Conservation (phyloP, 1,284 basidiomycete species). For the Somion occarium region DNA sequence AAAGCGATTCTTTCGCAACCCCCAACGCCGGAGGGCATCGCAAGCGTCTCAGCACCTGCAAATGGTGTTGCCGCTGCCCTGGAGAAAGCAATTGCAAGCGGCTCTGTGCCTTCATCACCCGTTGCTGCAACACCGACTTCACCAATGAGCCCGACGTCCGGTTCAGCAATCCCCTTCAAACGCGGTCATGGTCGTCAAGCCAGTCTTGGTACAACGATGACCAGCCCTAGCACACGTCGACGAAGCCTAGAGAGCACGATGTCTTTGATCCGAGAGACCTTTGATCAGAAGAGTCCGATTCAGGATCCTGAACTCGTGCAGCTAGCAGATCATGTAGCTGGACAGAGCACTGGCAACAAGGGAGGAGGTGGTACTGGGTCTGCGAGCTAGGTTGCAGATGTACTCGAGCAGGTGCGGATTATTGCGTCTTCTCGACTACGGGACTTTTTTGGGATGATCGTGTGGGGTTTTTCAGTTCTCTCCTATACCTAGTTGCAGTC, state of each 20-base stretch:
- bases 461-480: neutral
- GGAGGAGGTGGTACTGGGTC: neutral
- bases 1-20: slow-evolving; percentile 53
- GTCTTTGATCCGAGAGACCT: slow-evolving; percentile 88
- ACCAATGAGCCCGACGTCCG: slow-evolving; percentile 26
- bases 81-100: slow-evolving; percentile 42
- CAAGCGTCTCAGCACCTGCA: slow-evolving; percentile 42
- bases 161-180: slow-evolving; percentile 45
- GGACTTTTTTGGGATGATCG: neutral
- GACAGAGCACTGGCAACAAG: neutral
- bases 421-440: no score
- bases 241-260: slow-evolving; percentile 95
- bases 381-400: no score
- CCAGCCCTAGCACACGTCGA: slow-evolving; percentile 88
- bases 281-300: slow-evolving; percentile 40
- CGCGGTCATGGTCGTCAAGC: slow-evolving; percentile 84
- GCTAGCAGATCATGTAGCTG: slow-evolving; percentile 29
- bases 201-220: slow-evolving; percentile 95
- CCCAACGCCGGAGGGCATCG: slow-evolving; percentile 44
- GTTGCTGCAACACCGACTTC: slow-evolving; percentile 28
- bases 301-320: slow-evolving; percentile 30
- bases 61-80: slow-evolving; percentile 51
- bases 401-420: no score
- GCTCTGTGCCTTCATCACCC: slow-evolving; percentile 14
- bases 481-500: neutral